These are phyloP conservation scores for Phanerodontia chrysosporium DNA, from an alignment of 768 basidiomycete genomes.

Conservation along the genomic window DNA sequence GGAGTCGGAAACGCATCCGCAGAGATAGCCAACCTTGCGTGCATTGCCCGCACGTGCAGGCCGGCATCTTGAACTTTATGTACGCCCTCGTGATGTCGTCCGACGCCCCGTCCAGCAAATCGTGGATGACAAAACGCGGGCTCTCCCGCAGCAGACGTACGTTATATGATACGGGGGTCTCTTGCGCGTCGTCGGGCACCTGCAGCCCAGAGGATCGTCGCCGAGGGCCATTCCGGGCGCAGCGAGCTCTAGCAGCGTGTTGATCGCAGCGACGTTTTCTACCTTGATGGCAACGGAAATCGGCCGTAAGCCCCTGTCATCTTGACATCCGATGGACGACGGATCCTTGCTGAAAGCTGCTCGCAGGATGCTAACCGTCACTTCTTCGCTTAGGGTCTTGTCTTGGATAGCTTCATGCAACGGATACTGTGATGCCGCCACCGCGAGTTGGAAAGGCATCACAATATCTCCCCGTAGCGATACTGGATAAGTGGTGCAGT, in stretches of 20 bases:
- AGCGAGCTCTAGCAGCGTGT: constrained; percentile 6
- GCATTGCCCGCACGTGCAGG: constrained; percentile 10
- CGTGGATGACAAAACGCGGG: constrained; percentile 11
- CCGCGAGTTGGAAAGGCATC: neutral
- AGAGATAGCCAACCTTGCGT: constrained; percentile 7
- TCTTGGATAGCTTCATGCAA: constrained; percentile 5
- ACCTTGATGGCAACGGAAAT: constrained; percentile 5
- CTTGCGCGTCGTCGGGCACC: constrained; percentile 2
- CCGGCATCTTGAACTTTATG: constrained; percentile 5
- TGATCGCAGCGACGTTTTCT: constrained; percentile 3
- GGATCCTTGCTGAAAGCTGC: neutral
- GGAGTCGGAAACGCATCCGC: constrained; percentile 10
- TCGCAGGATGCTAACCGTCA: neutral
- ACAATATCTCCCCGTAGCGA: neutral
- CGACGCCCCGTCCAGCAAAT: neutral
- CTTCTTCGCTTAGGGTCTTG: neutral
- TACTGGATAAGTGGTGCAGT: no score
- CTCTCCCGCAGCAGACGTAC: constrained; percentile 2
- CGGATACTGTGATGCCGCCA: neutral
- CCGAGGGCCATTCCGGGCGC: neutral
- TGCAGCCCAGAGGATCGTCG: constrained; percentile 7
- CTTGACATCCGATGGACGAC: neutral
- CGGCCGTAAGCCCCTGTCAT: neutral
- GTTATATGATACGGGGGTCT: constrained; percentile 5
- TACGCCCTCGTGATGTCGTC: neutral